A percentile compares a stretch with the other conserved stretches of the same genome.
phyloP scores from a whole-genome alignment of 441 rosid species.

The Hura crepitans region DNA sequence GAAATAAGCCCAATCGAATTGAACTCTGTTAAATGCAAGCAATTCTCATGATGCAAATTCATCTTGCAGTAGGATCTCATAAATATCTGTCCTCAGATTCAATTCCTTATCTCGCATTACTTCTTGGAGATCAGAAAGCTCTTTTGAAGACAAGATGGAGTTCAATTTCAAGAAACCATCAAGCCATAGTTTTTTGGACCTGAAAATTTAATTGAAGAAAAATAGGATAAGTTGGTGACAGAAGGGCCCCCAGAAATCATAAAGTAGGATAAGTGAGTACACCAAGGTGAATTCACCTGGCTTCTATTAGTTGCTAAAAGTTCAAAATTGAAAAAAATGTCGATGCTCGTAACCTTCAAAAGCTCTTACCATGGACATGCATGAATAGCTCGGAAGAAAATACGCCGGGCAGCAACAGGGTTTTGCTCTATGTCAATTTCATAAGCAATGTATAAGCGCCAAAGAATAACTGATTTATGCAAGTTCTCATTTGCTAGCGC shows the following conservation, averaged over 20 bases:
- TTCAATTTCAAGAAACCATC: constrained; percentile 75
- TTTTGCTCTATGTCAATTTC: constrained; percentile 57
- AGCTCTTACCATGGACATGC: constrained; percentile 83
- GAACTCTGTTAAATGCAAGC: neutral
- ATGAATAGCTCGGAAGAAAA: constrained; percentile 87
- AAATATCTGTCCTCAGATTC: constrained; percentile 85
- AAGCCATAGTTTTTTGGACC: constrained; percentile 92
- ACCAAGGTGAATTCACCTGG: neutral
- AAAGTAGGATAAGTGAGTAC: neutral
- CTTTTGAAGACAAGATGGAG: constrained; percentile 60
- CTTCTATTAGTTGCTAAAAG: neutral
- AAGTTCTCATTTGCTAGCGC: constrained; percentile 62
- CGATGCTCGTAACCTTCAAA: neutral
- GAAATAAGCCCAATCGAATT: neutral
- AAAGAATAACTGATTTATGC: constrained; percentile 58
- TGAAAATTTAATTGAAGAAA: constrained; percentile 22
- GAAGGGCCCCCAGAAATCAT: neutral
- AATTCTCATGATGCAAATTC: constrained; percentile 27
- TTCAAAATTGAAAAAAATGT: neutral
- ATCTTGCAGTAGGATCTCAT: constrained; percentile 86
- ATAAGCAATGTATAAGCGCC: constrained; percentile 86
- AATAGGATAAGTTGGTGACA: neutral
- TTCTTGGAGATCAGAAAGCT: constrained; percentile 90
- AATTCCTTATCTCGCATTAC: constrained; percentile 95
- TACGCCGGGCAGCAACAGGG: constrained; percentile 64